A percentile compares a stretch with the other conserved stretches of the same genome.
phyloP scores from a whole-genome alignment of 1,139 yeast genomes.

The Geotrichum siamense region DNA sequence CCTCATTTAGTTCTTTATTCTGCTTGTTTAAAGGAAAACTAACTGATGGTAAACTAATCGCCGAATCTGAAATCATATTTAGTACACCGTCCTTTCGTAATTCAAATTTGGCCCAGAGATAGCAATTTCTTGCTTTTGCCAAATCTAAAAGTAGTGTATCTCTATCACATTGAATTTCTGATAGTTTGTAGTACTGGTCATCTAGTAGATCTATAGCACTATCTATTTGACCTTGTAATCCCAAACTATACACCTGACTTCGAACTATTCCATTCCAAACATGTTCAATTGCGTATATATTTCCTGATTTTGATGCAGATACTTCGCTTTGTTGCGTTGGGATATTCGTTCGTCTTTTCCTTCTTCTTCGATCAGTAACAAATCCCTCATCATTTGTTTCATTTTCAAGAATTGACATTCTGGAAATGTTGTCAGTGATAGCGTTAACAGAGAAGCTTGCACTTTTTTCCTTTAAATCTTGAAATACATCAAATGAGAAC shows the following conservation, averaged over 20 bases:
- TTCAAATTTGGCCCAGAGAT: constrained; percentile 23
- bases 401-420: constrained; percentile 12
- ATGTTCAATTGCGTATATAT: constrained; percentile 20
- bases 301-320: constrained; percentile 5
- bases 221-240: constrained; percentile 23
- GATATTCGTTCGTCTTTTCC: background rate
- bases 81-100: constrained; percentile 40
- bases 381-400: background rate
- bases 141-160: constrained; percentile 23
- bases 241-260: constrained; percentile 24
- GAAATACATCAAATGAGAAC: constrained; percentile 23
- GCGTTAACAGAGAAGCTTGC: constrained; percentile 17
- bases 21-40: background rate
- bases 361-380: background rate
- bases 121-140: constrained; percentile 23
- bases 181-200: constrained; percentile 11
- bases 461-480: constrained; percentile 18
- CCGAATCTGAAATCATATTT: constrained; percentile 44
- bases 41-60: constrained; percentile 41
- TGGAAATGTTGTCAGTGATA: constrained; percentile 19
- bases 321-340: background rate
- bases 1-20: background rate
- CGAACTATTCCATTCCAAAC: constrained; percentile 24
- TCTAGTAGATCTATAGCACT: constrained; percentile 22
- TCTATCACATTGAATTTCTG: constrained; percentile 10